Evolutionary conservation across 176 grass and related monocot genomes (phyloP), one percentile per base, ranked within the genome.

Genomic region (Tillandsia leiboldiana): DNA sequence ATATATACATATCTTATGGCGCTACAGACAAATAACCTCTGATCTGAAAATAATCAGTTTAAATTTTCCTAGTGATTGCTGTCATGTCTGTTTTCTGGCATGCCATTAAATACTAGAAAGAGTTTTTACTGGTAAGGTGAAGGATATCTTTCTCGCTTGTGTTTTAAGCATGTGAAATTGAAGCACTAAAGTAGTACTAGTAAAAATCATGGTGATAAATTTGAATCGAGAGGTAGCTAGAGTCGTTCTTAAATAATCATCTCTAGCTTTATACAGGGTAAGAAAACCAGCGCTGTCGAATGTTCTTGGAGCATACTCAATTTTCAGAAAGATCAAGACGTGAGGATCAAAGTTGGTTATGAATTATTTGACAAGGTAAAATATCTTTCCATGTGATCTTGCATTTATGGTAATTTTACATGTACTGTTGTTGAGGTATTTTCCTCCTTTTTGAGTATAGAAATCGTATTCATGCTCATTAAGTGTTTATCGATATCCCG

Each of bases 301-400:
- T 70, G 92, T 12, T 76, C 81, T 23, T 97, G 93, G 86, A 85
- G 76, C 71, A 85, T 97, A 75, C 72, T 92, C 52, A 76, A 92
- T 83, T 85, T 92, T 47, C 80, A 53, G 17, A 87, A 76, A 57
- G 89, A 82, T 51, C 93, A 97, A 81, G 93, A 97, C 64, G 84
- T 97, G 70, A 90, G 93, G 79, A 70, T 97, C 77, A 97, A 90
- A 81, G 48, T 87, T 69, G 93, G 89, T 7, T 97, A 87, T 64
- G 82, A 92, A 66, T 51, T 97, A 0, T 52, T 51, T 27, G 64
- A 77, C 15, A 89, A 92, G 93, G 93, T 92, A 72, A 15, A 15
- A 23, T 69, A 28, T 13, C 23, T 72, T 10, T 29, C 33, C 15
- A 10, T 0, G 11, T 17, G 1, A 10, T 49, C 26, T 53, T 71